Percentiles rank a stretch among this genome's conserved stretches.
These are phyloP conservation scores for Vitrella brassicaformis DNA, from an alignment of 73 alveolate genomes.

Conservation along the genomic window DNA sequence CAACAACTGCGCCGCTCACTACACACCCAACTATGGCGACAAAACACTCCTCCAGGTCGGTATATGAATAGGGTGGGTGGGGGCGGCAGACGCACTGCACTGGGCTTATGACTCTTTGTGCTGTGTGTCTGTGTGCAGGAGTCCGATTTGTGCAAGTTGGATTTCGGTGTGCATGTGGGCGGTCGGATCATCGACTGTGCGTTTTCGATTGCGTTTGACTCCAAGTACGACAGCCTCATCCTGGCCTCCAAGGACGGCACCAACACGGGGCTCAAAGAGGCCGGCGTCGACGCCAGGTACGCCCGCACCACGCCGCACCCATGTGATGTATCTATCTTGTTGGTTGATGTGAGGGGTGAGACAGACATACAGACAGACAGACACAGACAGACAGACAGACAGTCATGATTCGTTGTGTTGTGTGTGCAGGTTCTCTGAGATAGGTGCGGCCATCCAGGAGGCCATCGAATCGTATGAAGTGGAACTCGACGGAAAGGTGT, in stretches of 20 bases:
- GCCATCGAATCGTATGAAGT: conserved; percentile 76
- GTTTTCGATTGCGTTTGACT: conserved; percentile 62
- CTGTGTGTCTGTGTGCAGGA: conserved; percentile 16
- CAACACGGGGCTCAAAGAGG: conserved; percentile 70
- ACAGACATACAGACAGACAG: too few relatives aligned
- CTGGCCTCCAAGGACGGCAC: conserved; percentile 87
- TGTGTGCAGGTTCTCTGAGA: conserved; percentile 47
- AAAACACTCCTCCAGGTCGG: conserved; percentile 50
- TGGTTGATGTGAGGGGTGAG: too few relatives aligned
- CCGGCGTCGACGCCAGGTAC: conserved; percentile 85
- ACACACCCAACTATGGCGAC: conserved; percentile 87
- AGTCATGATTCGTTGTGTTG: too few relatives aligned
- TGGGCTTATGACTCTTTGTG: too few relatives aligned
- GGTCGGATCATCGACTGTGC: conserved; percentile 86
- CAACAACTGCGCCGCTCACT: conserved; percentile 86
- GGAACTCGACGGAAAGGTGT: conserved; percentile 72
- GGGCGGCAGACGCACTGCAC: too few relatives aligned
- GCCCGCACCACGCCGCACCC: too few relatives aligned
- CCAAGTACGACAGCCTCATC: conserved; percentile 63
- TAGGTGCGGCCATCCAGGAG: conserved; percentile 86
- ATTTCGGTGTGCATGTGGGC: conserved; percentile 87
- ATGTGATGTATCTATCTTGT: too few relatives aligned
- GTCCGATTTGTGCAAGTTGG: conserved; percentile 75
- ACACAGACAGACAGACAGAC: too few relatives aligned
- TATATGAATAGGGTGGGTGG: too few relatives aligned